Conservation (phyloP, 805 yeast genomes). For the Candida railenensis region DNA sequence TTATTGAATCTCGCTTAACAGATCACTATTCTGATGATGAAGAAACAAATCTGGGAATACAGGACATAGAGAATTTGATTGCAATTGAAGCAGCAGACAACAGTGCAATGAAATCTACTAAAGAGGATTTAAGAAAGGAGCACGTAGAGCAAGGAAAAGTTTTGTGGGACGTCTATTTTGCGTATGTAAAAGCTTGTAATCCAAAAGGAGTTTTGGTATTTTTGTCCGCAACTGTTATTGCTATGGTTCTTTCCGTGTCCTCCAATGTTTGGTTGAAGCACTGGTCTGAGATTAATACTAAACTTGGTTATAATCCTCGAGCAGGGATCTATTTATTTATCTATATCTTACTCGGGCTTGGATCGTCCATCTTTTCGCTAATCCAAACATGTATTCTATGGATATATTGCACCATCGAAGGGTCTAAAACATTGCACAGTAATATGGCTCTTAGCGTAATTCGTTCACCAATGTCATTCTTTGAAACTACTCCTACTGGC, state of each 20-base stretch:
- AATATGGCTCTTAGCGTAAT: slow-evolving; percentile 70
- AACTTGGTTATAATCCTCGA: slow-evolving; percentile 66
- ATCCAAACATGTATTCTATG: slow-evolving; percentile 69
- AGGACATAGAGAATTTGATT: slow-evolving; percentile 8
- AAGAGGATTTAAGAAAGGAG: slow-evolving; percentile 47
- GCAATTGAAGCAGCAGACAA: slow-evolving; percentile 7
- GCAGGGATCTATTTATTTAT: slow-evolving; percentile 70
- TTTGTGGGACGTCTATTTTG: slow-evolving; percentile 70
- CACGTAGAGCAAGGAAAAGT: slow-evolving; percentile 85
- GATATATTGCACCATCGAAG: slow-evolving; percentile 80
- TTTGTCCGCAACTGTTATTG: slow-evolving; percentile 41
- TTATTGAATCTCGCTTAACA: slow-evolving; percentile 10
- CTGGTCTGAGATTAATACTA: slow-evolving; percentile 91
- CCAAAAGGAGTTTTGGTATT: slow-evolving; percentile 55
- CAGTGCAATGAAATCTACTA: slow-evolving; percentile 14
- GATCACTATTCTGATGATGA: slow-evolving; percentile 34
- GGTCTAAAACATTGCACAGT: slow-evolving; percentile 74
- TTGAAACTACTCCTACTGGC: slow-evolving; percentile 95
- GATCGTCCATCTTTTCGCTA: slow-evolving; percentile 59
- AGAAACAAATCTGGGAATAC: slow-evolving; percentile 5
- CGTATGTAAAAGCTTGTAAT: slow-evolving; percentile 80
- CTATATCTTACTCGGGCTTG: slow-evolving; percentile 73
- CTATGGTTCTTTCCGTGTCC: slow-evolving; percentile 58
- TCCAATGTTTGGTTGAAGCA: slow-evolving; percentile 93
- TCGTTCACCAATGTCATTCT: slow-evolving; percentile 92